phyloP scores from a whole-genome alignment of 129 eudicot species.

The Flaveria linearis region DNA sequence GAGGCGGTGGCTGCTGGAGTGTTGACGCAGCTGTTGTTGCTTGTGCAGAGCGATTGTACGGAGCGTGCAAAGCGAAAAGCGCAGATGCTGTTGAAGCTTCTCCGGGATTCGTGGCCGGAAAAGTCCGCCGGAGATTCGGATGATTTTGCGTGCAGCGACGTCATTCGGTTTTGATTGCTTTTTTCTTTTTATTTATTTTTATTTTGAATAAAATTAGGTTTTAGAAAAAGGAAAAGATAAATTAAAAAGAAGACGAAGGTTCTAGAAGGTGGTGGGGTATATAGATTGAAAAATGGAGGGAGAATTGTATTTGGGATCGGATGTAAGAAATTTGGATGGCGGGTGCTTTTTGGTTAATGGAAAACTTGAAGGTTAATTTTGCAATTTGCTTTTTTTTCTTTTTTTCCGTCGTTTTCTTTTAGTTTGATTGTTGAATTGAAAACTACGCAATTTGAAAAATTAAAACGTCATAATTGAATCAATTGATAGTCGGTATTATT shows the following conservation, averaged over 20 bases:
- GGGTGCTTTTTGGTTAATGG: neutral
- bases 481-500: too few relatives aligned
- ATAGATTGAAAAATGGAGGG: conserved; percentile 5
- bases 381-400: too few relatives aligned
- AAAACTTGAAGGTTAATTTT: neutral
- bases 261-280: conserved; percentile 37
- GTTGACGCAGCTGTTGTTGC: conserved; percentile 71
- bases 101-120: conserved; percentile 90
- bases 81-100: conserved; percentile 82
- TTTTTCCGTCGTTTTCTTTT: too few relatives aligned
- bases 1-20: conserved; percentile 95
- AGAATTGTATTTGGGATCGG: conserved; percentile 17
- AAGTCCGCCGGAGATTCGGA: conserved; percentile 60
- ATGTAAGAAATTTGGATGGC: conserved; percentile 24
- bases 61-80: conserved; percentile 92
- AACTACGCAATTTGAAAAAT: too few relatives aligned
- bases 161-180: conserved; percentile 51
- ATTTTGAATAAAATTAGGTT: neutral
- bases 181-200: neutral
- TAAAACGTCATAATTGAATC: too few relatives aligned
- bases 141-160: conserved; percentile 76
- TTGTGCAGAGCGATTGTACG: conserved; percentile 93
- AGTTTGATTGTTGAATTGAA: too few relatives aligned
- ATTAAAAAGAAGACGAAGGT: conserved; percentile 19
- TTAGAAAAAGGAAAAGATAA: conserved; percentile 13